phyloP scores from a whole-genome alignment of 2,329 filamentous ascomycete species.

The Beauveria australis region DNA sequence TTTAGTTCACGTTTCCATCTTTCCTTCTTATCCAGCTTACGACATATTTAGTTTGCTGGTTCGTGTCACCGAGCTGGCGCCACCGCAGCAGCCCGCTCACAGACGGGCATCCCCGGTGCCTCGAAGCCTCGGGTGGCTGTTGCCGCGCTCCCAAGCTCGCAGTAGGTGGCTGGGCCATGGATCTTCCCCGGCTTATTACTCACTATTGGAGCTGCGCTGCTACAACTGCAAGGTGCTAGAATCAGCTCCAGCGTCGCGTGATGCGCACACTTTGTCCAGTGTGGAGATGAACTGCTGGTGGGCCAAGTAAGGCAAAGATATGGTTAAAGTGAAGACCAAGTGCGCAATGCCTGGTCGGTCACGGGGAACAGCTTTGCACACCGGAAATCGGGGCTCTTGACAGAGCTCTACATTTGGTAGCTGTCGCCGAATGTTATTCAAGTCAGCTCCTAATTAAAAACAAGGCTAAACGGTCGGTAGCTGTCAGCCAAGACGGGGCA shows the following conservation, averaged over 20 bases:
- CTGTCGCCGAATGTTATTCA: not conserved
- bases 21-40: not conserved
- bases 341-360: not conserved
- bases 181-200: not conserved
- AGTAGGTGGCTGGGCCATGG: not conserved
- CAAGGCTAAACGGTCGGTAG: not conserved
- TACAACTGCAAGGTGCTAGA: not conserved
- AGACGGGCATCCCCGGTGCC: not conserved
- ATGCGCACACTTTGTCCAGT: not conserved
- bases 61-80: not conserved
- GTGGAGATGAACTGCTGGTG: slow-evolving; percentile 1
- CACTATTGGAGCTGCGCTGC: not conserved
- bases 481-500: not conserved
- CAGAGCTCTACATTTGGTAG: not conserved
- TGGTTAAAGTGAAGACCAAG: not conserved
- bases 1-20: not conserved
- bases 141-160: not conserved
- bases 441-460: not conserved
- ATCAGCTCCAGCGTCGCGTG: slow-evolving; percentile 3
- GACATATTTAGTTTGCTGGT: not conserved
- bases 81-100: not conserved
- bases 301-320: not conserved
- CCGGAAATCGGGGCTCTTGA: not conserved
- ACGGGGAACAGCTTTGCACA: not conserved
- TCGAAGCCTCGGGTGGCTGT: not conserved